phyloP scores from a whole-genome alignment of 2,329 filamentous ascomycete species.

The Trichoderma polysporum region DNA sequence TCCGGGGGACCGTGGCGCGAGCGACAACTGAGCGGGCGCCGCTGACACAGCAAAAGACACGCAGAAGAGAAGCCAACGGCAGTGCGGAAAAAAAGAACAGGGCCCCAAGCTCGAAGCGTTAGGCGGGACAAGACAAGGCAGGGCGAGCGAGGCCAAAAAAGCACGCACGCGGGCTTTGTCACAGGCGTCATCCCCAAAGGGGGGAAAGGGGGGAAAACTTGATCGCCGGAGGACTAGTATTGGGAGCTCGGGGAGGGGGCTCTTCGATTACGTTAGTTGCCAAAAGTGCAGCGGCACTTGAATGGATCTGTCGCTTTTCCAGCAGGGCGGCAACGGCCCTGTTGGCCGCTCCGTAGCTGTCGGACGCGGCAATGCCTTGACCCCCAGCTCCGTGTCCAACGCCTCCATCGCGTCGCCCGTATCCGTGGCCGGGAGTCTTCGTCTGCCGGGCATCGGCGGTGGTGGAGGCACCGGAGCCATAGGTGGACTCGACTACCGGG shows the following conservation, averaged over 20 bases:
- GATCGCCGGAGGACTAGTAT: slow-evolving; percentile 12
- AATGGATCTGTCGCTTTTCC: slow-evolving; percentile 32
- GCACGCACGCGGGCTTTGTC: neutral
- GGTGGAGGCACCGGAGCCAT: slow-evolving; percentile 9
- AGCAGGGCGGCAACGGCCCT: slow-evolving; percentile 22
- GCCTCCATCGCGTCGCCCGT: slow-evolving; percentile 28
- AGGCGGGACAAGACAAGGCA: neutral
- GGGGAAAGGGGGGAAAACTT: neutral
- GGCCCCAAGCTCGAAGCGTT: neutral
- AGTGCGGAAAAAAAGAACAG: neutral
- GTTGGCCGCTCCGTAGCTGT: neutral
- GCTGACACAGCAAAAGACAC: neutral
- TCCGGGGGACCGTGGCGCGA: slow-evolving; percentile 3
- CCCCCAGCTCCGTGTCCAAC: slow-evolving; percentile 30
- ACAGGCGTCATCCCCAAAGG: slow-evolving; percentile 2
- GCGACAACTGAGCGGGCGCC: neutral
- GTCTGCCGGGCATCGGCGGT: slow-evolving; percentile 20
- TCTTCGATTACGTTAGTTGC: slow-evolving; percentile 8
- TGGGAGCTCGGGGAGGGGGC: slow-evolving; percentile 4
- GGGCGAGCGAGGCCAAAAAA: neutral
- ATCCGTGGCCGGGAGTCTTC: slow-evolving; percentile 25
- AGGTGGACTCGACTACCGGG: slow-evolving; percentile 17
- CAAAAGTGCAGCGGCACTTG: neutral
- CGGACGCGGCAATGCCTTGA: slow-evolving; percentile 24
- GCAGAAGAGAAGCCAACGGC: neutral